Evolutionary conservation across 345 rosid genomes (phyloP), one percentile per base, ranked within the genome.

Genomic region (Euphorbia lathyris): DNA sequence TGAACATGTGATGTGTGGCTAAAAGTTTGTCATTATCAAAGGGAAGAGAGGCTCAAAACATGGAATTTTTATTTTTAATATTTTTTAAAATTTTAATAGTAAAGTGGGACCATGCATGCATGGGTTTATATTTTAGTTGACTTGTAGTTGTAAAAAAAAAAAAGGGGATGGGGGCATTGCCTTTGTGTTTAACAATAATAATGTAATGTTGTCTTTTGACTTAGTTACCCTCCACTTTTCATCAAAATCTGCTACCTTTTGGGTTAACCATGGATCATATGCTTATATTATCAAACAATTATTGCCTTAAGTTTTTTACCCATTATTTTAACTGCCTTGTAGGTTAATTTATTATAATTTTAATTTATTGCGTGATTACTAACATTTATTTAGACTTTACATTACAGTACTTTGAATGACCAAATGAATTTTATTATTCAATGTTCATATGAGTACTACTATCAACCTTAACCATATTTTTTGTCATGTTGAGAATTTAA

Each of bases 161-260:
- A n/a, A n/a, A n/a, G n/a, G n/a, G n/a, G 66, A 61, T 63, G 52
- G 12, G 5, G 9, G 9, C 4, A 17, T 16, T 65, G 16, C 56
- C 53, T 65, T 47, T 29, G 25, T 47, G 56, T 17, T n/a, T 65
- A 29, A 17, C 52, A 1, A 23, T 68, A 68, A 68, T 68, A 7
- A 23, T n/a, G n/a, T 68, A 68, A 68, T 68, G 55, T 3, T 12
- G 17, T 53, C 52, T 68, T 34, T 68, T 68, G 72, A 68, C 72
- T 68, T 42, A 11, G 6, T 29, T 11, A 66, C 66, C 65, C 65
- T 2, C 65, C 14, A 42, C 55, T 64, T 64, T 64, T 26, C 67
- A 43, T 64, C 36, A 64, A 63, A 64, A n/a, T 45, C 29, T 64
- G 53, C 10, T 45, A 43, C 14, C 53, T 64, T 62, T 29, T 58